phyloP scores from a whole-genome alignment of 1,284 basidiomycete genomes.

The Naganishia sp. region DNA sequence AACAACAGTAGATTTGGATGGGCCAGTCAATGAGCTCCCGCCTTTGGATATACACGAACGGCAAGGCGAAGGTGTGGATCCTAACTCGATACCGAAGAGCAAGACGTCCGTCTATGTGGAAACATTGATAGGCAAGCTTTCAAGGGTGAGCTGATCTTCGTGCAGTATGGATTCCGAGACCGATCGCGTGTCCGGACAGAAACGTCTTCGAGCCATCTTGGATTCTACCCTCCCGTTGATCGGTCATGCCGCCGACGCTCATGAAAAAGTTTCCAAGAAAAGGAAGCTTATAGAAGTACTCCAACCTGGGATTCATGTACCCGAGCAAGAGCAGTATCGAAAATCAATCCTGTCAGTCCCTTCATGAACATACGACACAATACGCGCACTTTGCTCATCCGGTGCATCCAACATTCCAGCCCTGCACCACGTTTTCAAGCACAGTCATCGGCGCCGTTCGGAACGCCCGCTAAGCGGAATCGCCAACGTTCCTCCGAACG shows the following conservation, averaged over 20 bases:
- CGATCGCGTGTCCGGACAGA: neutral
- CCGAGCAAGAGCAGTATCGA: neutral
- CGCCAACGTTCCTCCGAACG: slow-evolving; percentile 5
- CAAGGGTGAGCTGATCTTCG: neutral
- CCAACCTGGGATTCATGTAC: slow-evolving; percentile 11
- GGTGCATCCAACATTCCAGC: neutral
- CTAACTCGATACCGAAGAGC: neutral
- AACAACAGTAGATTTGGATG: slow-evolving; percentile 1
- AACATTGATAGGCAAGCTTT: slow-evolving; percentile 5
- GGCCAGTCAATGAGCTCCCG: slow-evolving; percentile 2
- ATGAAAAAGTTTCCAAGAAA: slow-evolving; percentile 8
- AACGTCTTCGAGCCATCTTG: slow-evolving; percentile 19
- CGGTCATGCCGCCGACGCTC: neutral
- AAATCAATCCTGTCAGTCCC: neutral
- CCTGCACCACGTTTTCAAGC: neutral
- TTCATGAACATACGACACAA: neutral
- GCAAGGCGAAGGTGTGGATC: neutral
- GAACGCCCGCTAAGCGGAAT: slow-evolving; percentile 1
- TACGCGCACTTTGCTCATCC: neutral
- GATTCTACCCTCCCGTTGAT: slow-evolving; percentile 19
- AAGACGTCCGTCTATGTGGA: neutral
- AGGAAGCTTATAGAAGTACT: slow-evolving; percentile 9
- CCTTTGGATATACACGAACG: slow-evolving; percentile 12
- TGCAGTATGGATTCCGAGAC: neutral
- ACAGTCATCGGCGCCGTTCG: neutral